Base-by-base conservation (phyloP, 208 protist genomes). In the Leishmania martiniquensis region DNA sequence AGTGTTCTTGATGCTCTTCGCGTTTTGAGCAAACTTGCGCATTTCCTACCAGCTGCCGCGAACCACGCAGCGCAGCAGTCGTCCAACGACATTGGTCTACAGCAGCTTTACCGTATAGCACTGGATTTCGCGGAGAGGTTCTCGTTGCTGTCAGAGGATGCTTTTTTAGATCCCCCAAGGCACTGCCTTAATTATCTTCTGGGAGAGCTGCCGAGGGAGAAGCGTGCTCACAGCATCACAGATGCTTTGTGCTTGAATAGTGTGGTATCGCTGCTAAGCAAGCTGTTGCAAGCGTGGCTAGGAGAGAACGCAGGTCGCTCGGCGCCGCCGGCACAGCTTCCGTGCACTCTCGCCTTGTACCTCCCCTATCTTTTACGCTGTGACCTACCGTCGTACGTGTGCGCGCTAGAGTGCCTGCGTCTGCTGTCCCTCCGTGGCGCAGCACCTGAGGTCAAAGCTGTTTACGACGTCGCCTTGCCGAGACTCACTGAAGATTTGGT, bases 361-460 rank as follows among this genome's bases (percentile, higher is more conserved):
- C 42, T 84, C 34, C 80, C 80, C 2, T 84, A 77, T n/a, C 45
- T 84, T 47, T 34, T 76, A 51, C 80, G 80, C 13, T 73, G 77
- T 22, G 80, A 84, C 67, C 29, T 84, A 1, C 75, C 80, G 20
- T 67, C 73, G 29, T 84, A 84, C 32, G 9, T 59, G 5, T 37
- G 74, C 12, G 75, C 70, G 29, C 37, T 84, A 9, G 25, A 54
- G 60, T 76, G 80, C 44, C 54, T 78, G 7, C 59, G 73, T 13
- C 2, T n/a, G n/a, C 15, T 84, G 47, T 59, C 70, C 0, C 42
- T n/a, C 15, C 57, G 42, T 29, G 59, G 72, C 13, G 59, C 52
- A 25, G 72, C 34, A 7, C 59, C 68, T 12, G 80, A 80, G 32
- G 75, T 76, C 0, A 60, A 73, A 60, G 80, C 80, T 39, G 52